Percentiles rank a stretch among this genome's conserved stretches.
Conservation (phyloP, 768 basidiomycete species). For the Russula earlei region DNA sequence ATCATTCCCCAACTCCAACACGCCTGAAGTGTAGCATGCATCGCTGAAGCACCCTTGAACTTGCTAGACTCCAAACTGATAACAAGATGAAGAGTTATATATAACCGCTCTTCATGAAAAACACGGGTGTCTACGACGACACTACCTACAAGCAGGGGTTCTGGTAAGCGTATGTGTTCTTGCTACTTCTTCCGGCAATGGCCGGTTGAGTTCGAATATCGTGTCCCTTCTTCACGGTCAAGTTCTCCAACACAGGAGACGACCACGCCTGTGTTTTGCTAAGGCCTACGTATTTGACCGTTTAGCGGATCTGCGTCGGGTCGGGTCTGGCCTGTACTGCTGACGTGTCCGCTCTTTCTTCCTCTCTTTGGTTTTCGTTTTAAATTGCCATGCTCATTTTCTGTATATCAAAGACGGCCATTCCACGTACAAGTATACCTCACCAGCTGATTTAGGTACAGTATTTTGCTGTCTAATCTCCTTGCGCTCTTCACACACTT, state of each 20-base stretch:
- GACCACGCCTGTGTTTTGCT: not conserved
- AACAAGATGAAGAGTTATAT: not conserved
- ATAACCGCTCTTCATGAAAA: not conserved
- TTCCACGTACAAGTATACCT: not conserved
- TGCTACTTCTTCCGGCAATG: not conserved
- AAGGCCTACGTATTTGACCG: not conserved
- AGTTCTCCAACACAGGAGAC: too few relatives aligned
- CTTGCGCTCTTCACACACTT: not conserved
- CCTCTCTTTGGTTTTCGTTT: not conserved
- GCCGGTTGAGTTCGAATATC: not conserved
- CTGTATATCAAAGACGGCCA: slow-evolving; percentile 4
- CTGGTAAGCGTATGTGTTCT: not conserved
- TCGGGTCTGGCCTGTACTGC: not conserved
- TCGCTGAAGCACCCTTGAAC: not conserved
- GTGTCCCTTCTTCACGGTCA: too few relatives aligned
- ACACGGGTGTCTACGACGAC: not conserved
- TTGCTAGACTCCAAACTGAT: not conserved
- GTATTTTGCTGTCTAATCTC: not conserved
- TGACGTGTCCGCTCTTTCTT: not conserved
- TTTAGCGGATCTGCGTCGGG: slow-evolving; percentile 5
- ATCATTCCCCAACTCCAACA: not conserved
- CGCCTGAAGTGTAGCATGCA: not conserved
- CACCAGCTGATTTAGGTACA: slow-evolving; percentile 7
- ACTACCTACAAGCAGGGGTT: not conserved
- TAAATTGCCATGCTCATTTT: not conserved